phyloP scores from a whole-genome alignment of 176 grass and related monocot species.

The Musa itinerans region DNA sequence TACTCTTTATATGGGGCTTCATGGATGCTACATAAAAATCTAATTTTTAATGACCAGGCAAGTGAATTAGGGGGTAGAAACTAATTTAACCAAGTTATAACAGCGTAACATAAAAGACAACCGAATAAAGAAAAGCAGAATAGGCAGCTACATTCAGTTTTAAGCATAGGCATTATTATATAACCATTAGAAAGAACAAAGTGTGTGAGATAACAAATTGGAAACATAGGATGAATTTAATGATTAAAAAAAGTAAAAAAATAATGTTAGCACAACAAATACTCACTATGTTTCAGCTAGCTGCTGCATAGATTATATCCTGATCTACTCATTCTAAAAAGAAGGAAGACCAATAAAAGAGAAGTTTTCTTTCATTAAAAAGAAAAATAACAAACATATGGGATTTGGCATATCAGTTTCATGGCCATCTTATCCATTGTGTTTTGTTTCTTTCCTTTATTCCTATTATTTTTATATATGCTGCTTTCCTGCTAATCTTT shows the following conservation, averaged over 20 bases:
- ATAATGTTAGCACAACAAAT: not conserved
- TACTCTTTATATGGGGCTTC: slow-evolving; percentile 42
- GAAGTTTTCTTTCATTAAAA: not conserved
- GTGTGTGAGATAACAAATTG: not conserved
- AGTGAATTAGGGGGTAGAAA: slow-evolving; percentile 1
- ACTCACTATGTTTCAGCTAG: not conserved
- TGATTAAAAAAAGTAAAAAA: not conserved
- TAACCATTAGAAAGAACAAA: not conserved
- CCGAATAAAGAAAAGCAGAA: not conserved
- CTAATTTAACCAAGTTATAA: not conserved
- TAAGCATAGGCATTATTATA: not conserved
- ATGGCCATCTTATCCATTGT: not conserved
- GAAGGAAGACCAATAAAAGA: not conserved
- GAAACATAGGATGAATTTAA: not conserved
- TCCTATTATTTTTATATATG: not conserved
- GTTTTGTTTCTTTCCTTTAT: not conserved
- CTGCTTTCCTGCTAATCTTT: no score
- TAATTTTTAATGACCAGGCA: slow-evolving; percentile 9
- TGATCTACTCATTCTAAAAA: not conserved
- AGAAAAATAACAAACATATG: no score
- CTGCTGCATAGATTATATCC: not conserved
- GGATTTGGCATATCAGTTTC: not conserved
- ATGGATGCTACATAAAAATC: slow-evolving; percentile 34
- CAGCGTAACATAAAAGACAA: not conserved
- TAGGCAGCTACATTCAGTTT: not conserved